Evolutionary conservation across 148 eudicot species (phyloP).

Genomic region (Rhododendron ferrugineum): DNA sequence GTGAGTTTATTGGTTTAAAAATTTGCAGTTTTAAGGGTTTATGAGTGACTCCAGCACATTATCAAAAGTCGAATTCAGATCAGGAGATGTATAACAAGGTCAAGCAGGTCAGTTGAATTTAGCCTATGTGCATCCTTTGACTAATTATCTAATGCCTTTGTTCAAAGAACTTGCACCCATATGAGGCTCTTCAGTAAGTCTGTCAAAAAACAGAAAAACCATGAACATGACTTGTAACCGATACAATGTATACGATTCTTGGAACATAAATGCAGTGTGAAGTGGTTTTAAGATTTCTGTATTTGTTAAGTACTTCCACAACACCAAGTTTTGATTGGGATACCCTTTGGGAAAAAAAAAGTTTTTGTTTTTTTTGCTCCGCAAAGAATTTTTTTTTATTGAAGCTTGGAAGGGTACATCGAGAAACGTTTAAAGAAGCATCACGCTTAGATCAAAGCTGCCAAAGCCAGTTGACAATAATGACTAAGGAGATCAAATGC

Average conservation of each 20-base stretch:
- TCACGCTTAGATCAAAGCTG: no score
- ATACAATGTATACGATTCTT: background rate
- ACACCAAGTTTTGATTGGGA: background rate
- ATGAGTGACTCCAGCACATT: no score
- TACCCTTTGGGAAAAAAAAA: background rate
- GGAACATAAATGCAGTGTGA: background rate
- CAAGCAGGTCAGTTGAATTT: background rate
- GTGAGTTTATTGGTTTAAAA: background rate
- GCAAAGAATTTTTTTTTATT: no score
- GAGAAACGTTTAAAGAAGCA: no score
- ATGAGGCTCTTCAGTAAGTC: background rate
- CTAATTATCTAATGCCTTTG: background rate
- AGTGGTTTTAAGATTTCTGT: background rate
- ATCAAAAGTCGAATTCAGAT: background rate
- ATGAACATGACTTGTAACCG: background rate
- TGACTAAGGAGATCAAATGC: no score
- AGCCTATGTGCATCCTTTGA: slow-evolving; percentile 2
- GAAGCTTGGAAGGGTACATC: no score
- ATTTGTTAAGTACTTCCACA: background rate
- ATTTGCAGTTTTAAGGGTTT: no score
- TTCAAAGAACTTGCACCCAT: background rate
- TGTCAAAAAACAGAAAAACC: background rate
- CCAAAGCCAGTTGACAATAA: no score
- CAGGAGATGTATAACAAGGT: background rate
- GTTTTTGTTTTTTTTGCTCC: background rate